Base-by-base conservation (phyloP, 192 early-diverging fungal species). In the Backusella macrospora region DNA sequence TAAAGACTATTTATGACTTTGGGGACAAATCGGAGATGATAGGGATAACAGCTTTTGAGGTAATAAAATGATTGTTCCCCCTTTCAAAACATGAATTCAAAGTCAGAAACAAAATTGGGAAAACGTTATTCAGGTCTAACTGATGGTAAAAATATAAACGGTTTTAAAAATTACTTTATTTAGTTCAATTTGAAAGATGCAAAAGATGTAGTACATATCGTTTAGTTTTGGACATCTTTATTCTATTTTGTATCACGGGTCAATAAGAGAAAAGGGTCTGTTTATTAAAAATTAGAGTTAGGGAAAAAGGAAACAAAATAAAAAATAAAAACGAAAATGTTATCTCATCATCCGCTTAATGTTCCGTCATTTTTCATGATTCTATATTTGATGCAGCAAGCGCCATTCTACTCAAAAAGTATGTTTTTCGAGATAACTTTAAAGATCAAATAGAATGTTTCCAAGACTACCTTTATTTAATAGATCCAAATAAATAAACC, bases 121-220 rank as follows among this genome's bases (percentile, higher is more conserved):
- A 52, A 52, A 52, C 18, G 18, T 52, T 52, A 23, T 52, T 6
- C 49, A 52, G 18, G 49, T 4, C n/a, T 18, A 18, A 9, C 2
- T 52, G 49, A 52, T 52, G 18, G 18, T 9, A 18, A 21, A 52
- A 18, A 10, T 8, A 21, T 21, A 52, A 52, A 52, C 49, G 49
- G n/a, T 52, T 52, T 52, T 52, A 52, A 52, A 52, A 52, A 52
- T 52, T 52, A 52, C 49, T 52, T 52, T 52, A 52, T 52, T 43
- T 52, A 52, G 49, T 52, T 8, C 49, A 52, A 52, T n/a, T 18
- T 18, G 49, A 52, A 18, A 52, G 49, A 52, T 52, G 49, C 18
- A 21, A 52, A n/a, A 52, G 49, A 52, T 52, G 49, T 52, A 6
- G 18, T 7, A 52, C 49, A 52, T 52, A 9, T 18, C n/a, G 18